Evolutionary conservation across 306 rosid genomes (phyloP).

Genomic region (Mimosa bimucronata): DNA sequence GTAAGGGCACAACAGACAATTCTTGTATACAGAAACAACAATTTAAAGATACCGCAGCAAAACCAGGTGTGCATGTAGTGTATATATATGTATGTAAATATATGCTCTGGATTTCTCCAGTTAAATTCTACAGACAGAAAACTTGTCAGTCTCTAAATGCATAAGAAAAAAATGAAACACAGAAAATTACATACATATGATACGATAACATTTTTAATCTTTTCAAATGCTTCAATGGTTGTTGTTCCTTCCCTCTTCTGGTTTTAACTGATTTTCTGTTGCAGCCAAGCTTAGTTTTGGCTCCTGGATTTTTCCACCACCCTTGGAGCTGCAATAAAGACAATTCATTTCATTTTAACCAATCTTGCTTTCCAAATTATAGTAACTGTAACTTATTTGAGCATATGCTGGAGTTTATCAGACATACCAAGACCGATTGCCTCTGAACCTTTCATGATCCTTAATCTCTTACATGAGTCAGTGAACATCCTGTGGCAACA

Average conservation of each 20-base stretch:
- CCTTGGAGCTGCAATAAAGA: conserved; percentile 82
- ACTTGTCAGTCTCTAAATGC: conserved; percentile 51
- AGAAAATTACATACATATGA: conserved; percentile 44
- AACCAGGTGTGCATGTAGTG: conserved; percentile 41
- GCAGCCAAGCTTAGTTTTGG: conserved; percentile 51
- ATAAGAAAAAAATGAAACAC: conserved; percentile 40
- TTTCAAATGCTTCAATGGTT: conserved; percentile 42
- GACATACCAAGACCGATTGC: conserved; percentile 84
- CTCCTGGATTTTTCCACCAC: conserved; percentile 77
- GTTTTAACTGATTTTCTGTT: conserved; percentile 4
- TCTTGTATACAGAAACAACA: conserved; percentile 57
- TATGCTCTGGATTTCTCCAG: conserved; percentile 50
- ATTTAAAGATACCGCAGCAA: conserved; percentile 45
- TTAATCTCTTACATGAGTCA: conserved; percentile 73
- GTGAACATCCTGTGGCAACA: conserved; percentile 75
- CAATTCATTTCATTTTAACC: conserved; percentile 12
- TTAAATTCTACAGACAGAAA: conserved; percentile 46
- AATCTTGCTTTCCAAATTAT: conserved; percentile 16
- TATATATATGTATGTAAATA: conserved; percentile 29
- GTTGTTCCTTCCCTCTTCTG: conserved; percentile 34
- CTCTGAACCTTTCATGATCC: conserved; percentile 94
- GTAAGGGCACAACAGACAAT: conserved; percentile 44
- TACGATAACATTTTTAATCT: conserved; percentile 33
- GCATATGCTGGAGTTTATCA: neutral
- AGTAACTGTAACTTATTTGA: conserved; percentile 2